These are phyloP conservation scores for Linderniella brevidens DNA, from an alignment of 257 asterid species.

Conservation along the genomic window DNA sequence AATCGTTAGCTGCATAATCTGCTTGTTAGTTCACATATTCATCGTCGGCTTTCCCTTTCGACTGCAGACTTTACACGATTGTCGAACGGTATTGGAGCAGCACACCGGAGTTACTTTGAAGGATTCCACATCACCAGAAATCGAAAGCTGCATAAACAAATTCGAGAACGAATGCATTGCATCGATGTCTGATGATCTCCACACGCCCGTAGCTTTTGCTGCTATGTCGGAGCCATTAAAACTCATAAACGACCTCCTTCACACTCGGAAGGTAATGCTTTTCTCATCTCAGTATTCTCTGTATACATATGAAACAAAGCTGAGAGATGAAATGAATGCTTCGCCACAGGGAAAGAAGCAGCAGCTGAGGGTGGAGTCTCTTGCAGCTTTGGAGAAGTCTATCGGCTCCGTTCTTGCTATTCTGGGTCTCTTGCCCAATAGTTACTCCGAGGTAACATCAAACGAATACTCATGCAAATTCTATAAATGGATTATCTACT, in stretches of 20 bases:
- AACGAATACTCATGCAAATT: too few species aligned
- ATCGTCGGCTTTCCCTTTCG: too few species aligned
- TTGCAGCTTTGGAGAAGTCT: conserved; percentile 53
- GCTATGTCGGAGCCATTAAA: conserved; percentile 88
- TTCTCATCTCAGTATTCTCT: not conserved
- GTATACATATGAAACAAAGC: not conserved
- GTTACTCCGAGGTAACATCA: conserved; percentile 37
- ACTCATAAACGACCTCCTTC: conserved; percentile 73
- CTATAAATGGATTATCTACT: too few species aligned
- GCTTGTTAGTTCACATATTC: too few species aligned
- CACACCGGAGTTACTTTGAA: conserved; percentile 24
- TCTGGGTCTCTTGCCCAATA: conserved; percentile 66
- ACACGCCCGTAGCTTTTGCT: conserved; percentile 70
- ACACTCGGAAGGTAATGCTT: conserved; percentile 55
- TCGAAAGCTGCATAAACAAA: conserved; percentile 37
- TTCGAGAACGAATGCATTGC: conserved; percentile 50
- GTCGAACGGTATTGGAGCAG: conserved; percentile 31
- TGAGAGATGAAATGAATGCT: conserved; percentile 10
- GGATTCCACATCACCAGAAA: conserved; percentile 46
- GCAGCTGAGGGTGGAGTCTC: conserved; percentile 49
- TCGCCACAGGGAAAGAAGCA: conserved; percentile 87
- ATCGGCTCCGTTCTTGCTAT: conserved; percentile 33
- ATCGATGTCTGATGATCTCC: conserved; percentile 89
- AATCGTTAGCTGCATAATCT: conserved; percentile 7
- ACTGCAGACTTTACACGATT: conserved; percentile 54